Base-by-base conservation (phyloP, 1,284 basidiomycete species). In the Ustilago esculenta region DNA sequence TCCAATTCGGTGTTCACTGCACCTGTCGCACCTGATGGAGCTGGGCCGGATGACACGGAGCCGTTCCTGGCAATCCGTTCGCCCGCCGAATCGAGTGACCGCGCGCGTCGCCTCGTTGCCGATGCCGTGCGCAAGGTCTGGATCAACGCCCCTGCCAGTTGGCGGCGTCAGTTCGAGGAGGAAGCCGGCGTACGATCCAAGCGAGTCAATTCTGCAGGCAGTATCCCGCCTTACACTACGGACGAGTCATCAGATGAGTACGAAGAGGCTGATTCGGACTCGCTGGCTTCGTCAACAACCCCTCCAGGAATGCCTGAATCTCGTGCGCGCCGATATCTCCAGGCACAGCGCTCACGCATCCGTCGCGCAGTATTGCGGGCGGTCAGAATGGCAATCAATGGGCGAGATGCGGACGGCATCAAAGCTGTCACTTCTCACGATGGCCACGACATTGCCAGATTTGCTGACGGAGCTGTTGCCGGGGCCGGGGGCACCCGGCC, bases 121-220 rank as follows among this genome's bases (percentile, higher is more conserved):
- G 73, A 79, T 52, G 76, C 79, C 5, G 75, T 79, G 30, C 69
- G 77, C 46, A 72, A 75, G 49, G 67, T 78, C 0, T 81, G 79
- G 79, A 37, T 63, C 51, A 73, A 46, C 35, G 79, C 79, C 6
- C 79, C 79, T n/a, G 71, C 79, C 30, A 69, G 60, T 14, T 81
- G 79, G 79, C 54, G 77, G 36, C 58, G 64, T n/a, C 73, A 77
- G 37, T 75, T 77, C 48, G 76, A 77, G 27, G 64, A 69, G 33
- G 76, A 77, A 45, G 72, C 69, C 6, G 53, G 57, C 2, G 49
- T 63, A 5, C 53, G 46, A 24, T 47, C 58, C 21, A 48, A 48
- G 12, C 42, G 51, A 4, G 18, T 51, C 14, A 41, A 34, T 14
- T 18, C 41, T 23, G 17, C 47, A 21, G 47, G 47, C 14, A 40